Evolutionary conservation across 1,284 basidiomycete genomes (phyloP).

Genomic region (Ceratobasidium sp.): DNA sequence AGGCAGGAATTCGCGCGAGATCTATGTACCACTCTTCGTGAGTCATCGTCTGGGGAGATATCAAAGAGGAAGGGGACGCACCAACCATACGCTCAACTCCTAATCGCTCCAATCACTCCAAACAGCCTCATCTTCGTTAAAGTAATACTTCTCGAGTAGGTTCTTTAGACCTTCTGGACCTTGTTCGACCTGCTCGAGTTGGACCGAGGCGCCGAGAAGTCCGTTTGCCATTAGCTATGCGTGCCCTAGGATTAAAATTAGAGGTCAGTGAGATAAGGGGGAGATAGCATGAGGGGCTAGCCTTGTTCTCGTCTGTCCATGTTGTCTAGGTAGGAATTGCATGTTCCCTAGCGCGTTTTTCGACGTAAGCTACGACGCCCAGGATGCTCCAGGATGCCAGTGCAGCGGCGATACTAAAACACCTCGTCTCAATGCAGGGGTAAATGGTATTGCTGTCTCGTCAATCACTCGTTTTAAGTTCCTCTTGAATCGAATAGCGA

Average conservation of each 20-base stretch:
- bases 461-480: background rate
- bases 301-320: constrained; percentile 35
- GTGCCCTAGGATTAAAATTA: background rate
- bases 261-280: too few relatives aligned
- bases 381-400: background rate
- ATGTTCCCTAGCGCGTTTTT: background rate
- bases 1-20: constrained; percentile 3
- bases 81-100: constrained; percentile 27
- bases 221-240: constrained; percentile 28
- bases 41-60: too few relatives aligned
- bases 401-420: background rate
- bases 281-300: background rate
- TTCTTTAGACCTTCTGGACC: constrained; percentile 17
- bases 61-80: background rate
- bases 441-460: too few relatives aligned
- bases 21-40: too few relatives aligned
- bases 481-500: background rate
- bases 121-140: constrained; percentile 21
- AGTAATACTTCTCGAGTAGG: constrained; percentile 16
- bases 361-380: background rate
- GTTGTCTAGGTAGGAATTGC: background rate
- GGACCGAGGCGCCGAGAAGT: constrained; percentile 2
- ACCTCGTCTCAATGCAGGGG: constrained; percentile 6
- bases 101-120: background rate
- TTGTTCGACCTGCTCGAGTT: constrained; percentile 19